Base-by-base conservation (phyloP, 139 green algal species). In the Desmodesmus armatus region DNA sequence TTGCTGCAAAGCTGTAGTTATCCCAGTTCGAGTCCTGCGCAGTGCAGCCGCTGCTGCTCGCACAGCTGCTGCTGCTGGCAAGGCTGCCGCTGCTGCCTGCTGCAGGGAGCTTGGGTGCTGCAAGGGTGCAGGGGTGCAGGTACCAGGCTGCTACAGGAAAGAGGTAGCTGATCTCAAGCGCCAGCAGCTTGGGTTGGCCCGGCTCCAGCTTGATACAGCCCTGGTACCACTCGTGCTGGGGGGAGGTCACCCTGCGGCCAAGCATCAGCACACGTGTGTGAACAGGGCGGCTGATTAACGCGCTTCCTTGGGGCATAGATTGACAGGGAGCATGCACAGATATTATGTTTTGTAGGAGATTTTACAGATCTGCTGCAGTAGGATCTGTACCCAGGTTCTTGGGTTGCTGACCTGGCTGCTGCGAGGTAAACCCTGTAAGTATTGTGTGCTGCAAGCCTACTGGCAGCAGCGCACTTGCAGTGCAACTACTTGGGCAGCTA, bases 161-260 rank as follows among this genome's bases (percentile, higher is more conserved):
- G 67, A 86, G 53, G 80, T 86, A 86, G 49, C n/a, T 74, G 13
- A 86, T 41, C 51, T 86, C 80, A 3, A 86, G 51, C 11, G 67
- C 53, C 25, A 86, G 69, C 37, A 86, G 51, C 11, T 53, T 51
- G 3, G 80, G 80, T 53, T 80, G 33, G 40, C 80, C 80, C 29
- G 80, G 80, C 39, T 47, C 17, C 27, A 86, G 39, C 80, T 80
- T 47, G 25, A 86, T 78, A 17, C 27, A 44, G 40, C 80, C 80
- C 40, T 86, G 80, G 43, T 49, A 80, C 80, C 80, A 86, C 41
- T 86, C 80, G 0, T 43, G 80, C 69, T 86, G 80, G 21, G 51
- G 70, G 43, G 80, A 86, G 11, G 67, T 80, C 11, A 86, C 80
- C 44, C 80, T 80, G 65, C 5, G 0, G 17, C 19, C n/a, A n/a